Base-by-base conservation (phyloP, 177 flowering plant species). In the Vitis hybrid region DNA sequence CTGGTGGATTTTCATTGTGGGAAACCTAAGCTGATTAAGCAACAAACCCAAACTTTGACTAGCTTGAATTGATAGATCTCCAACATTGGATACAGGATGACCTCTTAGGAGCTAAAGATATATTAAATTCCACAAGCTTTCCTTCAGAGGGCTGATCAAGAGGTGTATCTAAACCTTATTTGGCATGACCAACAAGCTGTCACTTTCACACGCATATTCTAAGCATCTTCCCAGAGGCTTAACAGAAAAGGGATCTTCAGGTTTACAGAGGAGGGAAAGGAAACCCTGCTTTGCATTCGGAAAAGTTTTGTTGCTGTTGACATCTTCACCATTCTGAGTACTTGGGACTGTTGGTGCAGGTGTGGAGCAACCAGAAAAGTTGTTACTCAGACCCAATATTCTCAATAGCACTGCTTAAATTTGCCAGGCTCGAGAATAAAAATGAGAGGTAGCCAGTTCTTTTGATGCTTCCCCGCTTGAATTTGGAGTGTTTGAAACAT, bases 101-200 rank as follows among this genome's bases (percentile, higher is more conserved):
- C 97, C 95, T 32, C 91, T 86, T 58, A 94, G 97, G 70, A 95
- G 83, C 93, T 97, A 24, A 91, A 56, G 98, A 85, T 60, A 92
- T 83, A 71, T 87, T 87, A 63, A 93, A 93, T 56, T 85, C 91
- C 53, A 67, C 81, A 12, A 14, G 32, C n/a, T 76, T 77, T 64
- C 94, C 97, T 78, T 86, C 91, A 75, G 48, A 67, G 30, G 58
- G 67, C 41, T 73, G 71, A 77, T 71, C 76, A 73, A 86, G 58
- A 65, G 93, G 86, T 69, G 91, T 87, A 74, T 89, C 94, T 51
- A 83, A 77, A 63, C 27, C 27, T 24, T 24, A 24, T 24, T 24
- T 24, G 27, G 27, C 27, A 24, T 24, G 27, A 24, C 27, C 27
- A 24, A 24, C 27, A 24, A 24, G 27, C 27, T 24, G 27, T 24